phyloP scores from a whole-genome alignment of 2,329 filamentous ascomycete genomes.

The Pyrenophora graminea region DNA sequence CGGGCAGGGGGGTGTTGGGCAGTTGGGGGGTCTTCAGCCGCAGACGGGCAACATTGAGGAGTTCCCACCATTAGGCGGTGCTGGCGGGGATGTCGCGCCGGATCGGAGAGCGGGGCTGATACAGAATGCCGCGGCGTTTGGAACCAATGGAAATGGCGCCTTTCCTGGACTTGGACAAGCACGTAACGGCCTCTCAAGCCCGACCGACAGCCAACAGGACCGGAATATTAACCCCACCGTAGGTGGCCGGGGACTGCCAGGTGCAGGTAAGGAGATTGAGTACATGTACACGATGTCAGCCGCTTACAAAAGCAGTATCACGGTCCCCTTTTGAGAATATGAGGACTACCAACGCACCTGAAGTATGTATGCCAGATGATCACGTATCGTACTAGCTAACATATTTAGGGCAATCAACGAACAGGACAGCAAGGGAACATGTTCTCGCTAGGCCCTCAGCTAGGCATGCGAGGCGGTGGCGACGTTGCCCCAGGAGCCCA shows the following conservation, averaged over 20 bases:
- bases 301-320: slow-evolving; percentile 27
- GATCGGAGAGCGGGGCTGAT: slow-evolving; percentile 57
- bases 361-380: slow-evolving; percentile 30
- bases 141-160: slow-evolving; percentile 42
- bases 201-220: slow-evolving; percentile 45
- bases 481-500: slow-evolving; percentile 34
- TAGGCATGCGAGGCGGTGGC: slow-evolving; percentile 24
- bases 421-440: slow-evolving; percentile 35
- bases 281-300: neutral
- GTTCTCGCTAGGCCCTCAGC: slow-evolving; percentile 38
- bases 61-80: slow-evolving; percentile 63
- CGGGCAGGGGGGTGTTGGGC: slow-evolving; percentile 58
- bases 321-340: slow-evolving; percentile 41
- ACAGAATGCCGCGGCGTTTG: slow-evolving; percentile 54
- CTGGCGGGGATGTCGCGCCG: slow-evolving; percentile 55
- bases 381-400: slow-evolving; percentile 11
- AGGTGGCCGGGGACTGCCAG: slow-evolving; percentile 33
- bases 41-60: slow-evolving; percentile 63
- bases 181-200: slow-evolving; percentile 49
- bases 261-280: slow-evolving; percentile 23
- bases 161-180: slow-evolving; percentile 51
- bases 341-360: slow-evolving; percentile 39
- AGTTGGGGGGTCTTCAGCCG: slow-evolving; percentile 56
- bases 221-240: slow-evolving; percentile 37
- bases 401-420: slow-evolving; percentile 29